phyloP scores from a whole-genome alignment of 805 yeast genomes.

The Barnettozyma sucrosica region DNA sequence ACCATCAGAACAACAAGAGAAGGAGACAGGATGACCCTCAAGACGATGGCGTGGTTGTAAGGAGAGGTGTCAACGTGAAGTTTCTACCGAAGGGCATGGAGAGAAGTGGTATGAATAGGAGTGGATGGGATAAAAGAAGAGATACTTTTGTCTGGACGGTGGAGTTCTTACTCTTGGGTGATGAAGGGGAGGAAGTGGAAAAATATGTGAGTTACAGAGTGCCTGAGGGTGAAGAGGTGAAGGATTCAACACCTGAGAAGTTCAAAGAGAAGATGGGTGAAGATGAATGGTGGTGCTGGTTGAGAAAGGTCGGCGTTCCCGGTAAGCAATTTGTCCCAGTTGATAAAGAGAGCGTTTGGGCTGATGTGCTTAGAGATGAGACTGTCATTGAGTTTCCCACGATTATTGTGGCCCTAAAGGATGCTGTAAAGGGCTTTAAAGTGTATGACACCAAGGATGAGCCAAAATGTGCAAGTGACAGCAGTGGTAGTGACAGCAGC shows the following conservation, averaged over 20 bases:
- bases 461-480: constrained; percentile 11
- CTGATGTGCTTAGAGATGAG: constrained; percentile 45
- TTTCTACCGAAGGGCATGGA: constrained; percentile 72
- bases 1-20: constrained; percentile 18
- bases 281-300: constrained; percentile 22
- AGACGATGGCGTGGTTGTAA: constrained; percentile 25
- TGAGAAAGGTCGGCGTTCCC: constrained; percentile 28
- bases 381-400: constrained; percentile 78
- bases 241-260: constrained; percentile 28
- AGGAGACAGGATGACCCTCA: constrained; percentile 2
- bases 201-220: constrained; percentile 34
- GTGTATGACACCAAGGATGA: constrained; percentile 12
- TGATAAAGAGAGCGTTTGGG: constrained; percentile 32
- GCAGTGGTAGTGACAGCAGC: constrained; percentile 12
- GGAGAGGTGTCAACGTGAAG: constrained; percentile 63
- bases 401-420: constrained; percentile 37
- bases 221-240: constrained; percentile 27
- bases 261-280: constrained; percentile 15
- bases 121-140: constrained; percentile 61
- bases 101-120: constrained; percentile 54
- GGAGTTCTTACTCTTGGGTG: constrained; percentile 54
- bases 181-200: constrained; percentile 24
- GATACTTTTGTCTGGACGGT: constrained; percentile 72
- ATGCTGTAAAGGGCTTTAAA: constrained; percentile 25
- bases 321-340: constrained; percentile 36